These are phyloP conservation scores for Juglanconis sp. DNA, from an alignment of 2,329 filamentous ascomycete genomes.

Conservation along the genomic window DNA sequence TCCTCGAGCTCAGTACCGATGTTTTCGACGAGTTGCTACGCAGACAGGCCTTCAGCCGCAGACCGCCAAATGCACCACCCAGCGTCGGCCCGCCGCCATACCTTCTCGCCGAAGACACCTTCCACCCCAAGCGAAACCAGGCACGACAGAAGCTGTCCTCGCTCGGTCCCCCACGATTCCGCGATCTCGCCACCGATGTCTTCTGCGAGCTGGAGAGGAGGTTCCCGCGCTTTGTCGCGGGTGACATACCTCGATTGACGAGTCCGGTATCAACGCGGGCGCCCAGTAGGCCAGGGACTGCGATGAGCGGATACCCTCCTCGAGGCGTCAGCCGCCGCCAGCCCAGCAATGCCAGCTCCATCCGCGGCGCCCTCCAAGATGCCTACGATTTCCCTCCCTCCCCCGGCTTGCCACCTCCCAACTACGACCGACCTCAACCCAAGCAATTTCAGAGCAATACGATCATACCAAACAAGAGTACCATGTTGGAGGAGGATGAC, in stretches of 20 bases:
- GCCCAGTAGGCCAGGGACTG: slow-evolving; percentile 59
- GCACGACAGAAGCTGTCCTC: slow-evolving; percentile 94
- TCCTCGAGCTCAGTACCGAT: slow-evolving; percentile 95
- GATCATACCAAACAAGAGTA: slow-evolving; percentile 96
- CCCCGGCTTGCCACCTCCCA: slow-evolving; percentile 56
- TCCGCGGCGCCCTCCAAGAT: slow-evolving; percentile 39
- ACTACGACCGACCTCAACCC: slow-evolving; percentile 72
- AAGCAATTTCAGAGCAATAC: slow-evolving; percentile 95
- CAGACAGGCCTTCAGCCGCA: slow-evolving; percentile 66
- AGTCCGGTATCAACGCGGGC: slow-evolving; percentile 67
- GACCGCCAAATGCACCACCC: slow-evolving; percentile 48
- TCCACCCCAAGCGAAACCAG: slow-evolving; percentile 96
- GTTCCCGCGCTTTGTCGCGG: slow-evolving; percentile 74
- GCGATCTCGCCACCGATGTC: slow-evolving; percentile 90
- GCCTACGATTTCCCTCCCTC: slow-evolving; percentile 57
- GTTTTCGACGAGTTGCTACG: slow-evolving; percentile 93
- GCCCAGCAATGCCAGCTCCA: slow-evolving; percentile 61
- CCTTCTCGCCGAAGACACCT: slow-evolving; percentile 79
- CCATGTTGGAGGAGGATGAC: slow-evolving; percentile 93
- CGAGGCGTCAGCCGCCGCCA: slow-evolving; percentile 51
- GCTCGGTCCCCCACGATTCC: slow-evolving; percentile 79
- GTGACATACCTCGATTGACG: slow-evolving; percentile 64
- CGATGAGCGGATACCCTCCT: slow-evolving; percentile 51
- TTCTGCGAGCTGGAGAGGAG: slow-evolving; percentile 91
- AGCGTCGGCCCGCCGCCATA: slow-evolving; percentile 61